Conservation (phyloP, 305 asterid species). For the Withania somnifera region DNA sequence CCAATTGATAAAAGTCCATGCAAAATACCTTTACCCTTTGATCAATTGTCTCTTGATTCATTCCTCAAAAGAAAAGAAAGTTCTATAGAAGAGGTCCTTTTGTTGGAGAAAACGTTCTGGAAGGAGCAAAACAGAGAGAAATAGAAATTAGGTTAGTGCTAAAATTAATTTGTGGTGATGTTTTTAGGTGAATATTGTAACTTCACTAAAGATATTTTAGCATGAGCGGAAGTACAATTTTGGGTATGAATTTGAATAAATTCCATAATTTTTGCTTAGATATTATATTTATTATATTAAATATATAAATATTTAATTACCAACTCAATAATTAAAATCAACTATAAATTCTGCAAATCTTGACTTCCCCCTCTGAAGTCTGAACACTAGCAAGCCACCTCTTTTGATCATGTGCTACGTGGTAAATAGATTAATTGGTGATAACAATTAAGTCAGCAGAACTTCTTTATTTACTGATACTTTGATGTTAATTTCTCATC, state of each 20-base stretch:
- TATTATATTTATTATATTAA: neutral
- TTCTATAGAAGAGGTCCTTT: slow-evolving; percentile 39
- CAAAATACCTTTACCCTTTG: slow-evolving; percentile 54
- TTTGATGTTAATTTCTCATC: too few relatives aligned
- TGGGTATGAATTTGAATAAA: neutral
- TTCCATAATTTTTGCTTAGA: neutral
- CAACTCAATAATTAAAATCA: neutral
- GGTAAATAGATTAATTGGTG: too few relatives aligned
- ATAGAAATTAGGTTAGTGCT: neutral
- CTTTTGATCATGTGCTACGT: too few relatives aligned
- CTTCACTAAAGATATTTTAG: neutral
- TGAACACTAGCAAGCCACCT: too few relatives aligned
- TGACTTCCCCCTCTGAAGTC: too few relatives aligned
- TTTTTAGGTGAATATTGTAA: neutral
- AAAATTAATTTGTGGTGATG: too few relatives aligned
- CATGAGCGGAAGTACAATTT: neutral
- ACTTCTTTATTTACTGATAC: too few relatives aligned
- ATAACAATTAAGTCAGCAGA: too few relatives aligned
- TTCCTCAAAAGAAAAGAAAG: slow-evolving; percentile 23
- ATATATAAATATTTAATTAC: neutral
- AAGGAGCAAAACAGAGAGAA: slow-evolving; percentile 17
- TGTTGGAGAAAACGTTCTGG: slow-evolving; percentile 56
- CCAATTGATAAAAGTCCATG: slow-evolving; percentile 35
- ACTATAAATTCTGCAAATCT: too few relatives aligned
- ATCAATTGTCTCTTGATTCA: slow-evolving; percentile 44